These are phyloP conservation scores for Candida gigantensis DNA, from an alignment of 1,139 yeast genomes.

Conservation along the genomic window DNA sequence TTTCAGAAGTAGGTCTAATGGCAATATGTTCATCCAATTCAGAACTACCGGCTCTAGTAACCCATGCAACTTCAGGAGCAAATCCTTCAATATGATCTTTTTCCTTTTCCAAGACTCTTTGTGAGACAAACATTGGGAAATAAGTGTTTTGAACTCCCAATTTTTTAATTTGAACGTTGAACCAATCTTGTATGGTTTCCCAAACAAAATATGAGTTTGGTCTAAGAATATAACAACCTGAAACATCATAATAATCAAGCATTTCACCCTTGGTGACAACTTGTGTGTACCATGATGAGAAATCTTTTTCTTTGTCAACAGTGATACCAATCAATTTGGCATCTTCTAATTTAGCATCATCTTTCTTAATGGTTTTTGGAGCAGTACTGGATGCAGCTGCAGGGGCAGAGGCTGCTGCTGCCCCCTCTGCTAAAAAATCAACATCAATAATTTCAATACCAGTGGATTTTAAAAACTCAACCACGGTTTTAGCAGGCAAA, in stretches of 20 bases:
- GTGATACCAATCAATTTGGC: slow-evolving; percentile 96
- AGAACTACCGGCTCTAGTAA: slow-evolving; percentile 90
- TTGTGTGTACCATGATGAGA: slow-evolving; percentile 97
- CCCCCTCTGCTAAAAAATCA: slow-evolving; percentile 59
- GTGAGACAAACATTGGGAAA: slow-evolving; percentile 98
- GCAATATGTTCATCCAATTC: slow-evolving; percentile 98
- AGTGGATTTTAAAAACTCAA: slow-evolving; percentile 55
- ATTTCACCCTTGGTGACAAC: slow-evolving; percentile 94
- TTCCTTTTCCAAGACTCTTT: slow-evolving; percentile 90
- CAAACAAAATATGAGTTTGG: slow-evolving; percentile 94
- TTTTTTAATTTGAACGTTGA: slow-evolving; percentile 75
- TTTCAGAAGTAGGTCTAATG: slow-evolving; percentile 98
- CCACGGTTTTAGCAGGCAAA: slow-evolving; percentile 52
- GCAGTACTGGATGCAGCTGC: slow-evolving; percentile 30
- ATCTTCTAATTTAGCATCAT: slow-evolving; percentile 68
- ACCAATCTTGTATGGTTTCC: slow-evolving; percentile 92
- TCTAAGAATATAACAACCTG: slow-evolving; percentile 97
- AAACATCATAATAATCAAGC: slow-evolving; percentile 97
- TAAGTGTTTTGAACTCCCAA: slow-evolving; percentile 93
- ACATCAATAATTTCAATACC: slow-evolving; percentile 56
- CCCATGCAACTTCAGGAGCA: slow-evolving; percentile 99
- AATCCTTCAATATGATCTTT: slow-evolving; percentile 99
- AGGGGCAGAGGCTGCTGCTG: slow-evolving; percentile 41
- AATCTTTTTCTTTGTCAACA: slow-evolving; percentile 86
- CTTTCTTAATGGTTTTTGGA: slow-evolving; percentile 36